phyloP scores from a whole-genome alignment of 495 filamentous ascomycete species.

The Hypoxylon intermedium region DNA sequence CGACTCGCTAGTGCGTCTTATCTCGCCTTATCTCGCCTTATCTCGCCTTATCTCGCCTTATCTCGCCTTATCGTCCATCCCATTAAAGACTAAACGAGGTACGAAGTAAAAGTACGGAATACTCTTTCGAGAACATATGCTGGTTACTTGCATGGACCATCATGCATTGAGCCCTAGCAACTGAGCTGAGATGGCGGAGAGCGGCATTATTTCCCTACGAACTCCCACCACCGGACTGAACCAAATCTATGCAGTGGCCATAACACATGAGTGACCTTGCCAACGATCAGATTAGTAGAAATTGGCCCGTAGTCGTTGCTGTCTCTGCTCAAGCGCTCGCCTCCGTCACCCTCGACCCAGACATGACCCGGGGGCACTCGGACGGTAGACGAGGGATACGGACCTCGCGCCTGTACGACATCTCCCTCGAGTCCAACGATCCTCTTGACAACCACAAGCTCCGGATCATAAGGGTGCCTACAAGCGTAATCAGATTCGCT shows the following conservation, averaged over 20 bases:
- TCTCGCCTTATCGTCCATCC: too few relatives aligned
- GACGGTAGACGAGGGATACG: slow-evolving; percentile 63
- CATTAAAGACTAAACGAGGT: too few relatives aligned
- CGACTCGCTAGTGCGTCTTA: background rate
- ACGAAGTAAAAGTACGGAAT: too few relatives aligned
- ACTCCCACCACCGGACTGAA: slow-evolving; percentile 60
- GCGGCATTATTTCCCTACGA: slow-evolving; percentile 36
- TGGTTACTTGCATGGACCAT: too few relatives aligned
- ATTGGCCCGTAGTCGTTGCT: slow-evolving; percentile 80
- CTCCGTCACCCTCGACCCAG: slow-evolving; percentile 79
- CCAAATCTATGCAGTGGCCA: slow-evolving; percentile 63
- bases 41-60: too few relatives aligned
- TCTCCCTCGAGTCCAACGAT: slow-evolving; percentile 76
- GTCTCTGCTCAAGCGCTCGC: slow-evolving; percentile 66
- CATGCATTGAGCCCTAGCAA: too few relatives aligned
- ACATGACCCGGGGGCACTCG: slow-evolving; percentile 74
- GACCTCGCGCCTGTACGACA: slow-evolving; percentile 64
- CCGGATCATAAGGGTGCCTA: slow-evolving; percentile 70
- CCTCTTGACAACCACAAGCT: slow-evolving; percentile 69
- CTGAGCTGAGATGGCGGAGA: too few relatives aligned
- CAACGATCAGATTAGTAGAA: slow-evolving; percentile 65
- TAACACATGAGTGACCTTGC: slow-evolving; percentile 67
- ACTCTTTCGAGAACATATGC: too few relatives aligned
- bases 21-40: background rate
- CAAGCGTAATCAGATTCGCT: slow-evolving; percentile 3